Percentiles rank a stretch among this genome's conserved stretches.
Conservation (phyloP, 78 protist genomes). For the Dictyostelium purpureum region DNA sequence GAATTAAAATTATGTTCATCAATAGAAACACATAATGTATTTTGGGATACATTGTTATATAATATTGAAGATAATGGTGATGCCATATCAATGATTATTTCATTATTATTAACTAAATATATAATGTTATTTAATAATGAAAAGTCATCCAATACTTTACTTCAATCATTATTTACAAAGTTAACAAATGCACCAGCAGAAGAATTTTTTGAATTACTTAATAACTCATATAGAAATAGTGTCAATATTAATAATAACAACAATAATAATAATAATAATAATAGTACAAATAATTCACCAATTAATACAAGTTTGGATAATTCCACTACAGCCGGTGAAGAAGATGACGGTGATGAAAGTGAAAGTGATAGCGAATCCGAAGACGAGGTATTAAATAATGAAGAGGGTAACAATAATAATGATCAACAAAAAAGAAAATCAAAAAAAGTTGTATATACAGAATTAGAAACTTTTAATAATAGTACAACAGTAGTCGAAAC, state of each 20-base stretch:
- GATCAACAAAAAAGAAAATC: too few species aligned
- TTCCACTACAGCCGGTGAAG: too few species aligned
- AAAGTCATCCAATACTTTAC: neutral
- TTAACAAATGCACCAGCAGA: conserved; percentile 6
- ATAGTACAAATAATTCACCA: neutral
- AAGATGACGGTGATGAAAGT: too few species aligned
- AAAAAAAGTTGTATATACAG: too few species aligned
- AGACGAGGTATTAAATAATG: too few species aligned
- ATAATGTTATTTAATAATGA: conserved; percentile 10
- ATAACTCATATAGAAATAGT: neutral
- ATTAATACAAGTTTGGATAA: neutral
- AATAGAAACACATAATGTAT: conserved; percentile 32
- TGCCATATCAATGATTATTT: conserved; percentile 37
- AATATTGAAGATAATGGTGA: conserved; percentile 32
- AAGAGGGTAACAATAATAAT: too few species aligned
- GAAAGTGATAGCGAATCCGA: too few species aligned
- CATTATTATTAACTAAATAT: conserved; percentile 50
- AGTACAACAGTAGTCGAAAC: too few species aligned
- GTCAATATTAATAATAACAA: neutral
- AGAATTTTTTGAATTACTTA: neutral
- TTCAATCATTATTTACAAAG: conserved; percentile 6
- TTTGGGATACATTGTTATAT: conserved; percentile 64
- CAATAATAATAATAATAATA: neutral
- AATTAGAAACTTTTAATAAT: too few species aligned
- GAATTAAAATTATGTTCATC: conserved; percentile 53